phyloP scores from a whole-genome alignment of 495 filamentous ascomycete species.

The Haplographium delicatum region DNA sequence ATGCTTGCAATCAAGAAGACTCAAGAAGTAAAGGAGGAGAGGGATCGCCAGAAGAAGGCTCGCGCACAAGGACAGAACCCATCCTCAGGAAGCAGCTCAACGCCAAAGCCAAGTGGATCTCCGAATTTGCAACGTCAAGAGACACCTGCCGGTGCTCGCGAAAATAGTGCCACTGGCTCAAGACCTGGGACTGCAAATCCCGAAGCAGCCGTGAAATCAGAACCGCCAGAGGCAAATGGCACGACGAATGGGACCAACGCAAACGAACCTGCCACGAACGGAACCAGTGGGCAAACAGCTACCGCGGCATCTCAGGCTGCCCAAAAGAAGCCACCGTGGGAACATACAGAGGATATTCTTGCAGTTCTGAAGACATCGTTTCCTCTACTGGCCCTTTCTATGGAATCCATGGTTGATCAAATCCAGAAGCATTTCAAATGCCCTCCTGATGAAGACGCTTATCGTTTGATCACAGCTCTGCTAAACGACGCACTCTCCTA shows the following conservation, averaged over 20 bases:
- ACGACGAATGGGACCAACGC: slow-evolving; percentile 40
- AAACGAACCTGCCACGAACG: slow-evolving; percentile 30
- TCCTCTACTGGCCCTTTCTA: slow-evolving; percentile 89
- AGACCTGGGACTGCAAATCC: slow-evolving; percentile 48
- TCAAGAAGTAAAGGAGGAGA: slow-evolving; percentile 74
- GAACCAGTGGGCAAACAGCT: slow-evolving; percentile 25
- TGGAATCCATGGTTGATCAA: slow-evolving; percentile 99
- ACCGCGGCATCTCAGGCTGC: slow-evolving; percentile 31
- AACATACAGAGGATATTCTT: slow-evolving; percentile 93
- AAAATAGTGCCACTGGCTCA: slow-evolving; percentile 32
- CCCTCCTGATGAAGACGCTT: slow-evolving; percentile 96
- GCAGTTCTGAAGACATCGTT: slow-evolving; percentile 91
- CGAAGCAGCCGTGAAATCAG: slow-evolving; percentile 38
- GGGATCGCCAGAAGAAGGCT: slow-evolving; percentile 40
- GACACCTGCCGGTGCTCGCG: slow-evolving; percentile 5
- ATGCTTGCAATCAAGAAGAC: slow-evolving; percentile 86
- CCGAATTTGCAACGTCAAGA: slow-evolving; percentile 24
- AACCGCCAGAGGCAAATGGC: slow-evolving; percentile 31
- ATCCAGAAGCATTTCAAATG: slow-evolving; percentile 99
- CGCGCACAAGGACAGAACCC: slow-evolving; percentile 29
- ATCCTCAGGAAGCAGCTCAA: slow-evolving; percentile 33
- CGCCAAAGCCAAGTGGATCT: slow-evolving; percentile 44
- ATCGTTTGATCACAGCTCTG: slow-evolving; percentile 92
- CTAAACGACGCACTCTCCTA: slow-evolving; percentile 90
- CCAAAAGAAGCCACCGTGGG: slow-evolving; percentile 81